Evolutionary conservation across 1,284 basidiomycete genomes (phyloP).

Genomic region (Sporisorium scitamineum): DNA sequence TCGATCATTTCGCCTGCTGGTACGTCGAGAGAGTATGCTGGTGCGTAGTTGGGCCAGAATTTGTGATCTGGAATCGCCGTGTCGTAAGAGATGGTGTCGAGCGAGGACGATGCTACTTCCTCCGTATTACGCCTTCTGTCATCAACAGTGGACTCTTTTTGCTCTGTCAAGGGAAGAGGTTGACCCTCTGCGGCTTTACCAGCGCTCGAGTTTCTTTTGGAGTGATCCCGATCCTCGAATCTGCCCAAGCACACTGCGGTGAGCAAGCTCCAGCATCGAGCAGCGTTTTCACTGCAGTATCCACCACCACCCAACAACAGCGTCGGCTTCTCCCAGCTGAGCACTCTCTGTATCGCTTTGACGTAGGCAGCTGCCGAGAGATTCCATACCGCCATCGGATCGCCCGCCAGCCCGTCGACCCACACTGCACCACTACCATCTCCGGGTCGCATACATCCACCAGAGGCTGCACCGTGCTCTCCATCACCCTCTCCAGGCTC

Average conservation of each 20-base stretch:
- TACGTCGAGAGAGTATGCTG: slow-evolving; percentile 28
- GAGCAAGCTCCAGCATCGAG: slow-evolving; percentile 39
- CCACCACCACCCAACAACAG: slow-evolving; percentile 54
- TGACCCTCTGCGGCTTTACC: neutral
- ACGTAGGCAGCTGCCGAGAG: slow-evolving; percentile 74
- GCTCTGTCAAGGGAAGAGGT: slow-evolving; percentile 21
- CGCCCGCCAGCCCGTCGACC: slow-evolving; percentile 87
- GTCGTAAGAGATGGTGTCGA: slow-evolving; percentile 36
- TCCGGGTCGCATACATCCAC: slow-evolving; percentile 79
- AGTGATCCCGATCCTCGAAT: slow-evolving; percentile 1
- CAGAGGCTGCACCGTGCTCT: slow-evolving; percentile 72
- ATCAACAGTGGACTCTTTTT: neutral
- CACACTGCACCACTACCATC: slow-evolving; percentile 85
- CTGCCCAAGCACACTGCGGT: slow-evolving; percentile 41
- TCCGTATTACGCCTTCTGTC: neutral
- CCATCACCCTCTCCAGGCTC: slow-evolving; percentile 28
- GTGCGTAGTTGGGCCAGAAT: slow-evolving; percentile 35
- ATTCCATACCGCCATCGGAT: slow-evolving; percentile 78
- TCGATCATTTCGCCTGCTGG: slow-evolving; percentile 42
- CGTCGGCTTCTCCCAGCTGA: slow-evolving; percentile 42
- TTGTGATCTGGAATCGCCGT: slow-evolving; percentile 44
- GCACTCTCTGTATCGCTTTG: slow-evolving; percentile 22
- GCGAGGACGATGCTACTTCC: neutral
- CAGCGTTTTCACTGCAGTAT: slow-evolving; percentile 45
- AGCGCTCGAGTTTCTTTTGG: neutral